Evolutionary conservation across 2,329 filamentous ascomycete species (phyloP).

Genomic region (Aureobasidium musti): DNA sequence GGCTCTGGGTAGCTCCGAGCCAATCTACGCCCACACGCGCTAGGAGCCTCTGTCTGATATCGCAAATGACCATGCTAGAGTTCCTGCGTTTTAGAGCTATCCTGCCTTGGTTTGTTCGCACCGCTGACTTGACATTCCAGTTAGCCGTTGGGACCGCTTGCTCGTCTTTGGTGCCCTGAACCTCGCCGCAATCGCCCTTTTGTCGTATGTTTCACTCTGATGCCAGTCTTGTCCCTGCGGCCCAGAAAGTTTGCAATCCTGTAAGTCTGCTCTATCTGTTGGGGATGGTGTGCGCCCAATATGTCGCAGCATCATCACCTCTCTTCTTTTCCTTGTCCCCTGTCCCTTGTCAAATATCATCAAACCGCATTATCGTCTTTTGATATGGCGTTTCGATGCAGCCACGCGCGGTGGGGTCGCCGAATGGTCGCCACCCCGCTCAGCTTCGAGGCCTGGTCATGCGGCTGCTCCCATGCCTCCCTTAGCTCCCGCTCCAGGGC

Average conservation of each 20-base stretch:
- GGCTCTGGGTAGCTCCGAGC: slow-evolving; percentile 15
- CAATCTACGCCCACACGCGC: slow-evolving; percentile 21
- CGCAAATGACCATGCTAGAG: slow-evolving; percentile 35
- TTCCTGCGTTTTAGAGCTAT: slow-evolving; percentile 45
- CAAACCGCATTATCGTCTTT: slow-evolving; percentile 6
- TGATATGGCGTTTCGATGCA: slow-evolving; percentile 22
- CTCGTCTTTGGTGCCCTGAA: slow-evolving; percentile 92
- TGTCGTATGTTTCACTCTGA: slow-evolving; percentile 86
- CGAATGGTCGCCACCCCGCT: slow-evolving; percentile 22
- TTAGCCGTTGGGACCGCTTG: slow-evolving; percentile 95
- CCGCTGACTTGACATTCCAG: slow-evolving; percentile 52
- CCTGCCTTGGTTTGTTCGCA: slow-evolving; percentile 14
- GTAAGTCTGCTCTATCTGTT: slow-evolving; percentile 65
- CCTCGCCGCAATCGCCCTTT: slow-evolving; percentile 83
- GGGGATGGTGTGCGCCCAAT: slow-evolving; percentile 19
- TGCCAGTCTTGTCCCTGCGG: slow-evolving; percentile 75
- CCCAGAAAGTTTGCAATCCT: slow-evolving; percentile 95
- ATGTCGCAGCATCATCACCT: slow-evolving; percentile 18
- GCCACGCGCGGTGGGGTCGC: slow-evolving; percentile 27
- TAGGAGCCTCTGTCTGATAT: background rate
- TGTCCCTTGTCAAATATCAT: background rate
- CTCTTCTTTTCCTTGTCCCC: slow-evolving; percentile 5
- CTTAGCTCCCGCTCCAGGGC: slow-evolving; percentile 31
- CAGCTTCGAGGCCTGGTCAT: slow-evolving; percentile 31
- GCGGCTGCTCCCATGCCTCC: slow-evolving; percentile 33